phyloP scores from a whole-genome alignment of 306 rosid genomes.

The Lathyrus sativus region DNA sequence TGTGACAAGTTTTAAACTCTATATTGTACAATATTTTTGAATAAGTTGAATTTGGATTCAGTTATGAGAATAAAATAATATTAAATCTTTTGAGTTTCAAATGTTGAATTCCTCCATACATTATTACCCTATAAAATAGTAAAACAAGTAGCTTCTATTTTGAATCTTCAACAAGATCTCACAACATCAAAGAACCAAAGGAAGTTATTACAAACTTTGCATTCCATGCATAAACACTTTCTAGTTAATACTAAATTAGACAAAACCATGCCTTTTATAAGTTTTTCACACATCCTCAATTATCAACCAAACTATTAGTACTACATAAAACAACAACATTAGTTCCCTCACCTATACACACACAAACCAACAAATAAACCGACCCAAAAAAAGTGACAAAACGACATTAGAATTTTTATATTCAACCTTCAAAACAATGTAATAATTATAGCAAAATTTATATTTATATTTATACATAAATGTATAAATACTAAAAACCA shows the following conservation, averaged over 20 bases:
- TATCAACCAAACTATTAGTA: neutral
- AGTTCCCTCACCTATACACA: neutral
- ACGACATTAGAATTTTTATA: neutral
- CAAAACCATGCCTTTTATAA: slow-evolving; percentile 2
- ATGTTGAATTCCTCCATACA: neutral
- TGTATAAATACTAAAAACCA: neutral
- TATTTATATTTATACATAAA: no score
- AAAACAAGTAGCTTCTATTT: slow-evolving; percentile 4
- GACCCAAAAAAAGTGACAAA: neutral
- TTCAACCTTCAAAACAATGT: neutral
- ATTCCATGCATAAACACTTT: neutral
- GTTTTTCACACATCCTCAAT: neutral
- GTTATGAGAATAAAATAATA: neutral
- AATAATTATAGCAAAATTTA: slow-evolving; percentile 19
- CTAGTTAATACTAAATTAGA: neutral
- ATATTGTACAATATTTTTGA: neutral
- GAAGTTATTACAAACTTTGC: neutral
- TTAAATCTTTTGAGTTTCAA: neutral
- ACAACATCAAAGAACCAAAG: neutral
- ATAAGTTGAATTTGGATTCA: neutral
- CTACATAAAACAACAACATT: slow-evolving; percentile 1
- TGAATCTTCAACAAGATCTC: neutral
- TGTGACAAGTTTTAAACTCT: no score
- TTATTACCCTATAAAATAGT: slow-evolving; percentile 1
- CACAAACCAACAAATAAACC: slow-evolving; percentile 3